Conservation (phyloP, 805 yeast genomes). For the Kockiozyma suomiensis region DNA sequence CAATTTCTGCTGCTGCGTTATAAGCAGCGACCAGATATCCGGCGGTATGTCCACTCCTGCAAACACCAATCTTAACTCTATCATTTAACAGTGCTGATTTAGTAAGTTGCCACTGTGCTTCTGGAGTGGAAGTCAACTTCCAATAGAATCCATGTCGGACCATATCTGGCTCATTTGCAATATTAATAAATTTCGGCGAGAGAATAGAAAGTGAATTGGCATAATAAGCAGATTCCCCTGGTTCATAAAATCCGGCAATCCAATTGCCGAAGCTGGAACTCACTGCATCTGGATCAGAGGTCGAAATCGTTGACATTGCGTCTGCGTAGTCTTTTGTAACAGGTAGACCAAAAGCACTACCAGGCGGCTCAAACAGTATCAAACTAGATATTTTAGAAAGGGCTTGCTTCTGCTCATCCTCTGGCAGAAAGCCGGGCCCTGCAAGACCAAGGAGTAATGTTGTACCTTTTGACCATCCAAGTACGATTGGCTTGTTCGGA, state of each 20-base stretch:
- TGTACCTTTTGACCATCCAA: constrained; percentile 21
- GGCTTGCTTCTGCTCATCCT: neutral
- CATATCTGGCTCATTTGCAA: constrained; percentile 5
- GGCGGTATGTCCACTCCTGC: constrained; percentile 11
- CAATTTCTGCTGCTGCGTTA: constrained; percentile 1
- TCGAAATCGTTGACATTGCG: neutral
- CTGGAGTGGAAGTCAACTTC: neutral
- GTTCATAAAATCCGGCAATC: constrained; percentile 16
- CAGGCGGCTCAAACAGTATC: constrained; percentile 16
- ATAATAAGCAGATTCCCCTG: neutral
- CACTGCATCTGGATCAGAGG: neutral
- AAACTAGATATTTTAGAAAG: neutral
- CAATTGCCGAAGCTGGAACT: constrained; percentile 4
- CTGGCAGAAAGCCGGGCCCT: constrained; percentile 4
- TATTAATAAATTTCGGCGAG: neutral
- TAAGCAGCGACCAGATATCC: constrained; percentile 10
- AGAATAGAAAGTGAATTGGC: neutral
- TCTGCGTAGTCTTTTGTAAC: neutral
- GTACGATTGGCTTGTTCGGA: constrained; percentile 4
- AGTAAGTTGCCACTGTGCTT: neutral
- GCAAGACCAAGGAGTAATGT: constrained; percentile 3
- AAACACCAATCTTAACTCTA: constrained; percentile 5
- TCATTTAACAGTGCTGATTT: neutral
- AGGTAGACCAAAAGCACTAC: constrained; percentile 16
- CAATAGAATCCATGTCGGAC: constrained; percentile 11